Percentiles rank a stretch among this genome's conserved stretches.
phyloP scores from a whole-genome alignment of 345 rosid species.

The Ceriops zippeliana region DNA sequence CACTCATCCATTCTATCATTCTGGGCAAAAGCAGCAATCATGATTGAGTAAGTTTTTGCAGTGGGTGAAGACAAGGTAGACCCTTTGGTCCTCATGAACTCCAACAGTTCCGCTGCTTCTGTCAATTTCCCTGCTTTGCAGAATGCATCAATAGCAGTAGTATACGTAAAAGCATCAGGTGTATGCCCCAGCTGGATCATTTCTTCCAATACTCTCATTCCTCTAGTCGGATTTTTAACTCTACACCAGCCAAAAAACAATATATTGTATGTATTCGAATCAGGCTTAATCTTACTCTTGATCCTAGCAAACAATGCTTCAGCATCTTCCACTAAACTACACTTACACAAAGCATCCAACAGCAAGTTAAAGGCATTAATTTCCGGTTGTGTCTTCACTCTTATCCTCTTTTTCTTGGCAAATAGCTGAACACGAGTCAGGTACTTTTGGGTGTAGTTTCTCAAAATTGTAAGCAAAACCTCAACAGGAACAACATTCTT shows the following conservation, averaged over 20 bases:
- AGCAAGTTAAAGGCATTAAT: slow-evolving; percentile 78
- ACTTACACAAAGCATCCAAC: slow-evolving; percentile 83
- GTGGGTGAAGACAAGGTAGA: slow-evolving; percentile 80
- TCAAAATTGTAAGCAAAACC: slow-evolving; percentile 52
- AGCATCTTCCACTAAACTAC: slow-evolving; percentile 69
- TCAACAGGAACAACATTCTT: slow-evolving; percentile 53
- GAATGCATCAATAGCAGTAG: slow-evolving; percentile 76
- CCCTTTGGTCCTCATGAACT: slow-evolving; percentile 82
- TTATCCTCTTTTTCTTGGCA: slow-evolving; percentile 75
- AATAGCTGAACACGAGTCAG: slow-evolving; percentile 82
- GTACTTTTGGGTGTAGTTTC: slow-evolving; percentile 65
- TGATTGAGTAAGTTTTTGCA: slow-evolving; percentile 70
- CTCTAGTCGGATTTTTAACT: slow-evolving; percentile 70
- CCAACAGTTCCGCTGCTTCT: slow-evolving; percentile 72
- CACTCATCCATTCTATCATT: slow-evolving; percentile 58
- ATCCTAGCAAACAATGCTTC: slow-evolving; percentile 52
- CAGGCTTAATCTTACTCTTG: slow-evolving; percentile 56
- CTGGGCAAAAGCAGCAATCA: slow-evolving; percentile 63
- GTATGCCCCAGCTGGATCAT: slow-evolving; percentile 75
- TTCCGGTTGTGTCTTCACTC: slow-evolving; percentile 87
- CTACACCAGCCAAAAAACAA: slow-evolving; percentile 94
- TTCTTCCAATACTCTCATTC: slow-evolving; percentile 67
- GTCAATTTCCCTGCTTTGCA: slow-evolving; percentile 78
- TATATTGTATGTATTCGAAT: slow-evolving; percentile 61
- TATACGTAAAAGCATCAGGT: slow-evolving; percentile 78